These are phyloP conservation scores for Lachancea lanzarotensis DNA, from an alignment of 805 yeast species.

Conservation along the genomic window DNA sequence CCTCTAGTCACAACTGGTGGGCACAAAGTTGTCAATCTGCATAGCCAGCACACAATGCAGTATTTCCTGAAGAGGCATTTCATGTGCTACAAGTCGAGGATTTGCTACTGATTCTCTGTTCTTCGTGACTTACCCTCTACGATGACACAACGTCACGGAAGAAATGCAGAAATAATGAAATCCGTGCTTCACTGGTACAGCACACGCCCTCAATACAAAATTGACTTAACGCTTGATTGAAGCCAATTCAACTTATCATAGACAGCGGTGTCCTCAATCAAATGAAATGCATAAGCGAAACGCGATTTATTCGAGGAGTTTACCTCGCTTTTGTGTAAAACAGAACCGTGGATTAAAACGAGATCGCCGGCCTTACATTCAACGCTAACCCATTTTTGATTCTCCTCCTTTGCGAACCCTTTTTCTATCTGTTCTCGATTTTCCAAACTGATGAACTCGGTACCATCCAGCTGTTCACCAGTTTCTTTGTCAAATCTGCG, in stretches of 20 bases:
- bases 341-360: conserved; percentile 63
- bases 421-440: conserved; percentile 19
- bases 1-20: too few relatives aligned
- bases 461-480: conserved; percentile 36
- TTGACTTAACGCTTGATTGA: conserved; percentile 32
- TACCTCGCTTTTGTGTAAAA: conserved; percentile 62
- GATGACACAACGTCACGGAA: too few relatives aligned
- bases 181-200: background rate
- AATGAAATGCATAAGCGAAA: conserved; percentile 74
- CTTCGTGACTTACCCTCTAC: too few relatives aligned
- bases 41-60: too few relatives aligned
- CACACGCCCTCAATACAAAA: background rate
- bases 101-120: too few relatives aligned
- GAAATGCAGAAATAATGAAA: background rate
- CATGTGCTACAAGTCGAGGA: too few relatives aligned
- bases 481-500: conserved; percentile 34
- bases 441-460: conserved; percentile 42
- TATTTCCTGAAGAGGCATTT: too few relatives aligned
- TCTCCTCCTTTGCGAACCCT: conserved; percentile 23
- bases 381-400: conserved; percentile 33
- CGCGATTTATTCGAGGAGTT: conserved; percentile 52
- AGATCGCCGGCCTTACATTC: conserved; percentile 68
- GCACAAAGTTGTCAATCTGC: too few relatives aligned
- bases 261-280: conserved; percentile 57
- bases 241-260: conserved; percentile 71